Conservation (phyloP, 2,329 filamentous ascomycete species). For the Cladorrhinum sp. region DNA sequence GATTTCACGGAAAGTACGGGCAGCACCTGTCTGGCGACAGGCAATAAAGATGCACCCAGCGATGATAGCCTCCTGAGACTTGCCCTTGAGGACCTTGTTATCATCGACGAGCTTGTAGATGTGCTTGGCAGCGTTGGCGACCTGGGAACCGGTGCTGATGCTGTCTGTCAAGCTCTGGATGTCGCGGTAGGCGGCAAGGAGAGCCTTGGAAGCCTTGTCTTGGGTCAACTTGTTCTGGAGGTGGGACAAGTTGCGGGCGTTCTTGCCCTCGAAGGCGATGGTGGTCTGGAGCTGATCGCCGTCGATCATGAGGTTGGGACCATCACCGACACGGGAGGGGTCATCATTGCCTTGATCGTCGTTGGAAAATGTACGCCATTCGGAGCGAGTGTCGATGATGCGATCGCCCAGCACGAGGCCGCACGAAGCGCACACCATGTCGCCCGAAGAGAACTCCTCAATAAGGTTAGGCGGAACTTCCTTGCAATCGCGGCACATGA, state of each 20-base stretch:
- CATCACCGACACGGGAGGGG: slow-evolving; percentile 95
- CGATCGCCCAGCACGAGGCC: slow-evolving; percentile 86
- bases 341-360: slow-evolving; percentile 96
- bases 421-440: slow-evolving; percentile 89
- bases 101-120: slow-evolving; percentile 95
- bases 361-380: slow-evolving; percentile 99
- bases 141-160: slow-evolving; percentile 74
- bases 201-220: slow-evolving; percentile 35
- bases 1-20: slow-evolving; percentile 91
- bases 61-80: slow-evolving; percentile 88
- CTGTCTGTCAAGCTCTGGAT: slow-evolving; percentile 85
- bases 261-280: slow-evolving; percentile 76
- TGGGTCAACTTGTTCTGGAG: slow-evolving; percentile 62
- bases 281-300: slow-evolving; percentile 85
- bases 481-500: slow-evolving; percentile 88
- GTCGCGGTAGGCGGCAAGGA: slow-evolving; percentile 83
- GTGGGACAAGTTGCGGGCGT: slow-evolving; percentile 70
- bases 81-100: slow-evolving; percentile 90
- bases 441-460: slow-evolving; percentile 87
- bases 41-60: slow-evolving; percentile 97
- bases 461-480: slow-evolving; percentile 88
- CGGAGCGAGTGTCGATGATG: slow-evolving; percentile 91
- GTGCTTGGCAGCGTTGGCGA: slow-evolving; percentile 87
- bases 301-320: slow-evolving; percentile 83
- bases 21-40: slow-evolving; percentile 82